Percentiles rank a stretch among this genome's conserved stretches.
Evolutionary conservation across 2,329 filamentous ascomycete species (phyloP).

Genomic region (Dryadomyces quercus-mongolicae): DNA sequence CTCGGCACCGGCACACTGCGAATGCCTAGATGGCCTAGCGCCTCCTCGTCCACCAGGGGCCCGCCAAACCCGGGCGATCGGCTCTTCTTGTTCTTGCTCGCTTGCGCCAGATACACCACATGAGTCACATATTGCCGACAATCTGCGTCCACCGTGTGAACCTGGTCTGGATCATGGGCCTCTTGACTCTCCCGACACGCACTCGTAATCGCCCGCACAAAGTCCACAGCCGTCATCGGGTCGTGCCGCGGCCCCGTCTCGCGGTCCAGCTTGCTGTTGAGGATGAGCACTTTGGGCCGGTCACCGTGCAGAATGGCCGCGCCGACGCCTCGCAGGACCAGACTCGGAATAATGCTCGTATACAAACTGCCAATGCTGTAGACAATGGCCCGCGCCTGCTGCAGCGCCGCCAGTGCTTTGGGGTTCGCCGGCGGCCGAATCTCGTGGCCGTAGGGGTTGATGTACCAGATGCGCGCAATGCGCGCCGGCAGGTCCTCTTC

Average conservation of each 20-base stretch:
- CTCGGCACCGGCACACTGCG: slow-evolving; percentile 52
- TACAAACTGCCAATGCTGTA: slow-evolving; percentile 94
- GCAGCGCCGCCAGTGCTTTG: slow-evolving; percentile 59
- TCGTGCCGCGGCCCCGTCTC: slow-evolving; percentile 62
- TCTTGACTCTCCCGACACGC: slow-evolving; percentile 57
- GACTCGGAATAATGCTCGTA: slow-evolving; percentile 73
- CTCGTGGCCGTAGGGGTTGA: slow-evolving; percentile 96
- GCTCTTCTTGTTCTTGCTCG: background rate
- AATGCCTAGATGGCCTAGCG: slow-evolving; percentile 56
- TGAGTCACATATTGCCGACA: slow-evolving; percentile 69
- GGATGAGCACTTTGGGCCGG: slow-evolving; percentile 60
- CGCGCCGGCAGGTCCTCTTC: slow-evolving; percentile 65
- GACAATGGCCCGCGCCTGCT: slow-evolving; percentile 54
- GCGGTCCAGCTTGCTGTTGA: slow-evolving; percentile 75
- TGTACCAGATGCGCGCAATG: slow-evolving; percentile 86
- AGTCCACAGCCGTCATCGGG: slow-evolving; percentile 66
- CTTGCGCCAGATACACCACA: slow-evolving; percentile 63
- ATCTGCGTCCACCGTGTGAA: slow-evolving; percentile 24
- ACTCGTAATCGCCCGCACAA: slow-evolving; percentile 65
- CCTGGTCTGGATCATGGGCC: slow-evolving; percentile 1
- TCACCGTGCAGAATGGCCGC: slow-evolving; percentile 59
- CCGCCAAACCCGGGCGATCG: background rate
- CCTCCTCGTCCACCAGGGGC: slow-evolving; percentile 56
- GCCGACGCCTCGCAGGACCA: slow-evolving; percentile 68
- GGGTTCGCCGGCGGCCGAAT: slow-evolving; percentile 78